These are phyloP conservation scores for Spergularia azorica DNA, from an alignment of 179 eudicot species.

Conservation along the genomic window DNA sequence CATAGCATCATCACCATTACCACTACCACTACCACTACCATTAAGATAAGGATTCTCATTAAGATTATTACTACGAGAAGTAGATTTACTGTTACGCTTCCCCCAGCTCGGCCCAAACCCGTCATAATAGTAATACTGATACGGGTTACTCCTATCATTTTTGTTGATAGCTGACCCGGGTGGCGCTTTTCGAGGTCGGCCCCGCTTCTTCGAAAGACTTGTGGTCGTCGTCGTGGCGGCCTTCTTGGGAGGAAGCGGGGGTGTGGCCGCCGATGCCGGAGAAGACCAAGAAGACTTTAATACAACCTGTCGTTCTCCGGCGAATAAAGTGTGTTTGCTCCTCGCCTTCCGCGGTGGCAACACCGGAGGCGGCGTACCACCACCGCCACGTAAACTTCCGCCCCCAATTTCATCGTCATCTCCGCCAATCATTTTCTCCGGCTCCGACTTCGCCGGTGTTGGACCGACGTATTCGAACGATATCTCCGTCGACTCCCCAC, in stretches of 20 bases:
- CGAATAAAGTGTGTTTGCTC: conserved; percentile 31
- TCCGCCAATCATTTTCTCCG: background rate
- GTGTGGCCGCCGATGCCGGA: background rate
- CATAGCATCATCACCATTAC: background rate
- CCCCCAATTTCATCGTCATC: conserved; percentile 29
- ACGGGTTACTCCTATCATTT: conserved; percentile 24
- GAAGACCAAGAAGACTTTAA: background rate
- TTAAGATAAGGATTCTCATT: background rate
- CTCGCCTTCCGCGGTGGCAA: conserved; percentile 5
- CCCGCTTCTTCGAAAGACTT: conserved; percentile 34
- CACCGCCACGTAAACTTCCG: background rate
- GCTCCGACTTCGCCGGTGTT: background rate
- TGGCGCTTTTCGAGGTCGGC: conserved; percentile 40
- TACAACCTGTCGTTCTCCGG: background rate
- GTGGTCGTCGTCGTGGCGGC: conserved; percentile 5
- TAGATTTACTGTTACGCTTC: conserved; percentile 46
- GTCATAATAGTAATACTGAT: conserved; percentile 67
- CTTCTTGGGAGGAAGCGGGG: background rate
- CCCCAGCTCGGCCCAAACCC: conserved; percentile 84
- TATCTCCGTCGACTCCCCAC: conserved; percentile 40
- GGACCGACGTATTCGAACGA: conserved; percentile 26
- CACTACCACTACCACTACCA: background rate
- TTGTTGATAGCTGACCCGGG: background rate
- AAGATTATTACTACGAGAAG: background rate
- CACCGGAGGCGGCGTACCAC: background rate